Base-by-base conservation (phyloP, 2,329 filamentous ascomycete genomes). In the Emmonsiellopsis sp. region DNA sequence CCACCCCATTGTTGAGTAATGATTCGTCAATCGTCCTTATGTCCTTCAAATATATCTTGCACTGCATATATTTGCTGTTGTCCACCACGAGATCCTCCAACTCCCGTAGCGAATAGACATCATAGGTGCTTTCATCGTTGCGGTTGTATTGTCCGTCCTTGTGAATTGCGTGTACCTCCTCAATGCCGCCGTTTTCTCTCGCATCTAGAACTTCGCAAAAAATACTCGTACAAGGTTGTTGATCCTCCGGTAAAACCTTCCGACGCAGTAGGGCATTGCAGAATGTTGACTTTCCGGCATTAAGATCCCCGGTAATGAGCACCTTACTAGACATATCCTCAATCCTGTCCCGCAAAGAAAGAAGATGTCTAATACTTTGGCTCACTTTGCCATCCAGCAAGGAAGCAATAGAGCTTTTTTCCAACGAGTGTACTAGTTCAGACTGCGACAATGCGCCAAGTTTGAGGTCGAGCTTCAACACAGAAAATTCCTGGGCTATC, bases 241-340 rank as follows among this genome's bases (percentile, higher is more conserved):
- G 92, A 63, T 98, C 93, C 71, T 97, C 93, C 0, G 93, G 93
- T 3, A 98, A 73, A 31, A 98, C 82, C 71, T 97, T 97, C 57
- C 91, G 83, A 56, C 93, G 85, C 41, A 98, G 73, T 2, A 98
- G 76, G n/a, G 93, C 93, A 70, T 98, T 98, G 74, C 93, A 98
- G 64, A 98, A 98, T 0, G 93, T 98, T 3, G 93, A 98, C 68
- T 98, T 98, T 65, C 93, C 93, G 7, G 93, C 92, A 66, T 98
- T 98, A 52, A 98, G 73, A 67, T 98, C 93, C 64, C 93, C 93
- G 0, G 93, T 98, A 15, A 98, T 85, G 54, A 98, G 74, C 1
- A 98, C 93, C 70, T 98, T 98, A 72, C 92, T 97, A 4, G 92
- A 89, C 0, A 89, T 97, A 70, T 98, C 93, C 67, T 97, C 93